phyloP scores from a whole-genome alignment of 2,329 filamentous ascomycete genomes.

The Cercospora zeae-maydis region DNA sequence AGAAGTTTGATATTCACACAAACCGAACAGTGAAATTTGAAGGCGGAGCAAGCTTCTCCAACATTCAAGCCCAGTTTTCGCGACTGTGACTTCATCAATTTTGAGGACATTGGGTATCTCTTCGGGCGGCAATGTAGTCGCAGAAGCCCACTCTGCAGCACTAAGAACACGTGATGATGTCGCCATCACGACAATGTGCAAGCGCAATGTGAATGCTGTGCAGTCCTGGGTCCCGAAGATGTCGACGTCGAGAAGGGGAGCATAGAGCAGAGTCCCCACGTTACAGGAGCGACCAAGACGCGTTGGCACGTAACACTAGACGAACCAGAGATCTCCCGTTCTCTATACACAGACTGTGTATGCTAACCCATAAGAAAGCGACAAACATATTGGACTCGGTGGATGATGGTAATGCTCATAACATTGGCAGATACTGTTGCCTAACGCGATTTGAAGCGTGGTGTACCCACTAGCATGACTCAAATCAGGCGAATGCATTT shows the following conservation, averaged over 20 bases:
- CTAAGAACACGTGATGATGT: conserved; percentile 7
- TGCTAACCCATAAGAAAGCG: too few relatives aligned
- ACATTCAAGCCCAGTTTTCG: conserved; percentile 4
- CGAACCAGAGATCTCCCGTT: too few relatives aligned
- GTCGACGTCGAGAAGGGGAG: background rate
- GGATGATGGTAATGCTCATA: too few relatives aligned
- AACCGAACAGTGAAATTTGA: conserved; percentile 3
- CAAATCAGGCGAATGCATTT: too few relatives aligned
- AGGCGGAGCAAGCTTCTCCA: background rate
- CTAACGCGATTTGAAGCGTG: too few relatives aligned
- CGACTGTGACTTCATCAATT: conserved; percentile 16
- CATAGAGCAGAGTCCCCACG: background rate
- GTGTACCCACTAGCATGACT: too few relatives aligned
- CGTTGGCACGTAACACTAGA: background rate
- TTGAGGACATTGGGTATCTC: background rate
- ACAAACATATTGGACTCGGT: too few relatives aligned
- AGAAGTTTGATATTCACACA: background rate
- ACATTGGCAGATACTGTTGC: too few relatives aligned
- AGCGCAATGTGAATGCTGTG: background rate
- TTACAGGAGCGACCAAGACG: background rate
- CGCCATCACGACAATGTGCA: background rate
- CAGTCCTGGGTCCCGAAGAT: background rate
- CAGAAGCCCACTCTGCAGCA: background rate
- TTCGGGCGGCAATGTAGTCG: background rate
- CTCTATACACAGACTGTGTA: too few relatives aligned